Evolutionary conservation across 2,329 filamentous ascomycete genomes (phyloP).

Genomic region (Capronia epimyces): DNA sequence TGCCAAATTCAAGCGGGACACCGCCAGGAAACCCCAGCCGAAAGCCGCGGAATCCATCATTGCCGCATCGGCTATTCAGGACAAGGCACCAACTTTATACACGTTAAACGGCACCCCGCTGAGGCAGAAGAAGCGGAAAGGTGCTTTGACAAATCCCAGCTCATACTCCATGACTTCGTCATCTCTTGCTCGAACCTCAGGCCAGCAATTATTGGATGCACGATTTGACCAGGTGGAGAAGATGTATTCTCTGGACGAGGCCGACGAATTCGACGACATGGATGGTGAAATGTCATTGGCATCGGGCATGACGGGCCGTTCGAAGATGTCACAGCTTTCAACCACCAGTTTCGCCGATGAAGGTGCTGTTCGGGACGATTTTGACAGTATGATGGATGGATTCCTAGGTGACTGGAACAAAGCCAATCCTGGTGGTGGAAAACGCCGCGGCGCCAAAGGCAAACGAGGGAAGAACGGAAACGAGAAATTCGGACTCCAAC

Average conservation of each 20-base stretch:
- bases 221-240: conserved; percentile 90
- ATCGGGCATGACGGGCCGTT: conserved; percentile 40
- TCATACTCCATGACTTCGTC: conserved; percentile 90
- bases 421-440: conserved; percentile 35
- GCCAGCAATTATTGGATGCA: conserved; percentile 75
- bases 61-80: conserved; percentile 39
- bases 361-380: conserved; percentile 67
- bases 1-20: conserved; percentile 85
- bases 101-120: conserved; percentile 59
- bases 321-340: conserved; percentile 59
- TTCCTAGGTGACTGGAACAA: conserved; percentile 64
- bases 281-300: conserved; percentile 48
- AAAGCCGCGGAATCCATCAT: conserved; percentile 36
- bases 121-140: conserved; percentile 88
- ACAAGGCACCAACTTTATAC: conserved; percentile 40
- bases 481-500: conserved; percentile 73
- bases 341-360: conserved; percentile 41
- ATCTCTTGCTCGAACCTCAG: conserved; percentile 79
- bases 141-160: conserved; percentile 80
- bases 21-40: conserved; percentile 40
- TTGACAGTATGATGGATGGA: conserved; percentile 86
- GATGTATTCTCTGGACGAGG: conserved; percentile 62
- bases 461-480: conserved; percentile 73
- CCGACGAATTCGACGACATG: conserved; percentile 46
- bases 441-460: conserved; percentile 43